Conservation (phyloP, 176 grass and related monocot species). For the Zizania latifolia region DNA sequence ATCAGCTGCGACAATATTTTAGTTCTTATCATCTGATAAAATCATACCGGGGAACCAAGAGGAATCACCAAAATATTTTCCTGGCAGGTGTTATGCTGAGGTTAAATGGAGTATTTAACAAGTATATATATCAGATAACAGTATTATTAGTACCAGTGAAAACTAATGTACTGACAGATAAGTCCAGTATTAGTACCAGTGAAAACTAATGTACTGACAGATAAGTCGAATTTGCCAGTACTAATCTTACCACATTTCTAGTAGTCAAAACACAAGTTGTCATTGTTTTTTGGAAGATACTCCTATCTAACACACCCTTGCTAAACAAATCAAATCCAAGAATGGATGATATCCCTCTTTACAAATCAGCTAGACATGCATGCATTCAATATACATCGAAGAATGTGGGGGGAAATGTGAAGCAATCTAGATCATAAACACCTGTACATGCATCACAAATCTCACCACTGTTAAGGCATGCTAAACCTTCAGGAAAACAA, state of each 20-base stretch:
- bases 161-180: neutral
- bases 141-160: neutral
- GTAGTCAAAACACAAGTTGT: neutral
- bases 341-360: neutral
- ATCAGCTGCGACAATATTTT: too few relatives aligned
- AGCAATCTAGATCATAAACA: neutral
- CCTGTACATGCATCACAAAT: conserved; percentile 4
- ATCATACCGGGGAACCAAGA: neutral
- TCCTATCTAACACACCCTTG: neutral
- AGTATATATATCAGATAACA: too few relatives aligned
- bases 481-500: neutral
- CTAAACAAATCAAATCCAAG: neutral
- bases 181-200: neutral
- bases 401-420: neutral
- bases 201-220: neutral
- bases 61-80: neutral
- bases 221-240: neutral
- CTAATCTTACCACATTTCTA: neutral
- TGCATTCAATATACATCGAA: conserved; percentile 13
- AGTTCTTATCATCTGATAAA: neutral
- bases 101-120: neutral
- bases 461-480: neutral
- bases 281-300: neutral
- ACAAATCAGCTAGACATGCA: conserved; percentile 9
- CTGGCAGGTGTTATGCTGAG: neutral